These are phyloP conservation scores for Acacia acuminata DNA, from an alignment of 306 rosid genomes.

Conservation along the genomic window DNA sequence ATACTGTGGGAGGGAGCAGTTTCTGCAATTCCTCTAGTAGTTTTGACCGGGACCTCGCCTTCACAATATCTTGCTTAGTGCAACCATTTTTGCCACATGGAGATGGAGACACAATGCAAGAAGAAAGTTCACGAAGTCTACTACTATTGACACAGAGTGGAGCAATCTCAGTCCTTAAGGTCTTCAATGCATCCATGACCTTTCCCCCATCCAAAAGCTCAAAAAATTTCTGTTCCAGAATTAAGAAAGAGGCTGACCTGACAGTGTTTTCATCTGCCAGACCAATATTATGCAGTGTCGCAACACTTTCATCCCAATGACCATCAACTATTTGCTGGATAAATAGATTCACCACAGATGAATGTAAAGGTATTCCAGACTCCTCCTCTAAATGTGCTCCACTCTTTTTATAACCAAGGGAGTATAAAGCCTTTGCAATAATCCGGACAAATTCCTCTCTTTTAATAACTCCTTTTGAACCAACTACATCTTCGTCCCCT, in stretches of 20 bases:
- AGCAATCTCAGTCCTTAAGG: slow-evolving; percentile 82
- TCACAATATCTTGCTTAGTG: slow-evolving; percentile 39
- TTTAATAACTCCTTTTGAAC: slow-evolving; percentile 85
- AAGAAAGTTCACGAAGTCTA: slow-evolving; percentile 83
- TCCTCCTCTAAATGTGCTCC: slow-evolving; percentile 90
- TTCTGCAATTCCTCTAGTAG: slow-evolving; percentile 87
- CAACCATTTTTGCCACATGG: slow-evolving; percentile 31
- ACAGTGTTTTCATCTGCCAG: slow-evolving; percentile 58
- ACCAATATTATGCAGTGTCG: slow-evolving; percentile 71
- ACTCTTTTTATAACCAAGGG: slow-evolving; percentile 86
- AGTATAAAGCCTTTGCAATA: slow-evolving; percentile 86
- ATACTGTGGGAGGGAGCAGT: slow-evolving; percentile 82
- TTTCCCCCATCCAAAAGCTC: slow-evolving; percentile 73
- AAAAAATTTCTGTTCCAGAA: slow-evolving; percentile 85
- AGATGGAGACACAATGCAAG: slow-evolving; percentile 68
- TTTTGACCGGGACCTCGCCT: slow-evolving; percentile 66
- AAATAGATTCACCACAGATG: slow-evolving; percentile 64
- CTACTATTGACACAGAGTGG: slow-evolving; percentile 60
- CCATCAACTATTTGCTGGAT: slow-evolving; percentile 86
- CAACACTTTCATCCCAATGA: slow-evolving; percentile 79
- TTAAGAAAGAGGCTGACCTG: slow-evolving; percentile 73
- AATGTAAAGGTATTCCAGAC: slow-evolving; percentile 85
- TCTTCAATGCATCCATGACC: slow-evolving; percentile 79
- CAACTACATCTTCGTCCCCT: slow-evolving; percentile 87
- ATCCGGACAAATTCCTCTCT: slow-evolving; percentile 92